phyloP scores from a whole-genome alignment of 106 monocot genomes.

The Apostasia shenzhenica region DNA sequence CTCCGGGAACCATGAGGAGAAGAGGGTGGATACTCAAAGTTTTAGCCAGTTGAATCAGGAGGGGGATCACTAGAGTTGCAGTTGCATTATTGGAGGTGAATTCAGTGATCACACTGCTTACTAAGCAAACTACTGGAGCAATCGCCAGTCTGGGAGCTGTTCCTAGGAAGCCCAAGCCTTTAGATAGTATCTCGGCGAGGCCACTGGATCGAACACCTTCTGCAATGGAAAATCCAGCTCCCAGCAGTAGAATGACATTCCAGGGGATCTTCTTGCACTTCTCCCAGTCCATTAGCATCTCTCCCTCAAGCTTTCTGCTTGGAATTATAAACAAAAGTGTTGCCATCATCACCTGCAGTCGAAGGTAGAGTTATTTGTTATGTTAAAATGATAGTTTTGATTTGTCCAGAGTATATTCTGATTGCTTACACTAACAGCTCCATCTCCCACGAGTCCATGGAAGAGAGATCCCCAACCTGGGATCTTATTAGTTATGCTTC shows the following conservation, averaged over 20 bases:
- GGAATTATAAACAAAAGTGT: slow-evolving; percentile 45
- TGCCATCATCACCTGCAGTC: slow-evolving; percentile 40
- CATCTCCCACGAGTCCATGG: slow-evolving; percentile 30
- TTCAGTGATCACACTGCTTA: slow-evolving; percentile 76
- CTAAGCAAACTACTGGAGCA: slow-evolving; percentile 53
- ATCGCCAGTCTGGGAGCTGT: slow-evolving; percentile 43
- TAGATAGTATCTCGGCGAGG: slow-evolving; percentile 64
- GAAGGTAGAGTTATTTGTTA: not conserved
- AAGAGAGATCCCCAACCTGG: slow-evolving; percentile 49
- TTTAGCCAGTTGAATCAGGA: slow-evolving; percentile 62
- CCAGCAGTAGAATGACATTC: slow-evolving; percentile 85
- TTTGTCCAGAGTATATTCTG: too few relatives aligned
- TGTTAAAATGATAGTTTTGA: too few relatives aligned
- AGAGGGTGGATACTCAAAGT: slow-evolving; percentile 65
- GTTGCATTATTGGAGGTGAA: slow-evolving; percentile 86
- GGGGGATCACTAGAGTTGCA: slow-evolving; percentile 67
- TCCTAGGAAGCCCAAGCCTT: slow-evolving; percentile 49
- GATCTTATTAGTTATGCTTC: slow-evolving; percentile 22
- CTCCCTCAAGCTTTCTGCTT: slow-evolving; percentile 31
- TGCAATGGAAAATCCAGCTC: slow-evolving; percentile 93
- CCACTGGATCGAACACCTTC: slow-evolving; percentile 70
- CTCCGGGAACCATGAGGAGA: slow-evolving; percentile 74
- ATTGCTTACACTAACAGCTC: slow-evolving; percentile 31
- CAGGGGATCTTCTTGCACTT: slow-evolving; percentile 63
- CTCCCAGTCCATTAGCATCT: slow-evolving; percentile 51